Evolutionary conservation across 2,329 filamentous ascomycete species (phyloP).

Genomic region (Tolypocladium cylindrosporum): DNA sequence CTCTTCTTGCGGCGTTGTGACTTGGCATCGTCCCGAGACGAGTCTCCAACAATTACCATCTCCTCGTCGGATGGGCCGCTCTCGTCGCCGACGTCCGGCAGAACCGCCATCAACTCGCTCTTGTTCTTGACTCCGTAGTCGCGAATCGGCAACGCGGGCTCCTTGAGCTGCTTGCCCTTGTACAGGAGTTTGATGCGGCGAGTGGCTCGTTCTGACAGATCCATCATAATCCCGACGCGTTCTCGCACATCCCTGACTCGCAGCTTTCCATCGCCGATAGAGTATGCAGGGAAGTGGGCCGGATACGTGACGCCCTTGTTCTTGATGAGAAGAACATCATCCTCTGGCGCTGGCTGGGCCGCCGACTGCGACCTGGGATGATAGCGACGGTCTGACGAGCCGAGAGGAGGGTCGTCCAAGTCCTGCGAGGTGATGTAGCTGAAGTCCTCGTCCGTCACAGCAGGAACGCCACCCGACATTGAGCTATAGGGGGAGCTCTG

Average conservation of each 20-base stretch:
- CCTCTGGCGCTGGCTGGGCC: slow-evolving; percentile 36
- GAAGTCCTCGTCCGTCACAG: slow-evolving; percentile 67
- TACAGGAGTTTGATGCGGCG: slow-evolving; percentile 57
- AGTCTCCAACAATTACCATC: slow-evolving; percentile 37
- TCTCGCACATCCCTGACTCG: slow-evolving; percentile 55
- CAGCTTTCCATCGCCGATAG: slow-evolving; percentile 65
- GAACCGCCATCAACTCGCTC: slow-evolving; percentile 44
- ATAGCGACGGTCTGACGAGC: slow-evolving; percentile 27
- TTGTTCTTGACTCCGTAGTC: slow-evolving; percentile 54
- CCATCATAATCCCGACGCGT: slow-evolving; percentile 57
- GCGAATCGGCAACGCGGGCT: slow-evolving; percentile 45
- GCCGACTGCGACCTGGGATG: slow-evolving; percentile 27
- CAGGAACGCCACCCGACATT: slow-evolving; percentile 37
- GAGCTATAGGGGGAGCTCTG: slow-evolving; percentile 43
- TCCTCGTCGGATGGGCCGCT: slow-evolving; percentile 31
- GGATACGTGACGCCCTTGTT: slow-evolving; percentile 56
- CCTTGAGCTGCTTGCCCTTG: slow-evolving; percentile 62
- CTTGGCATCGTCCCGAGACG: slow-evolving; percentile 21
- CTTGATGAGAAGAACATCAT: slow-evolving; percentile 63
- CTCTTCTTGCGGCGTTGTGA: slow-evolving; percentile 26
- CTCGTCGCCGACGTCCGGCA: slow-evolving; percentile 27
- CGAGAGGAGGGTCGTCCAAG: slow-evolving; percentile 36
- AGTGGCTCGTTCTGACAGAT: slow-evolving; percentile 42
- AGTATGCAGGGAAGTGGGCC: slow-evolving; percentile 64
- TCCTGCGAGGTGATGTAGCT: slow-evolving; percentile 77